Evolutionary conservation across 1,284 basidiomycete species (phyloP), one percentile per base, ranked within the genome.

Genomic region (Hemileia vastatrix): DNA sequence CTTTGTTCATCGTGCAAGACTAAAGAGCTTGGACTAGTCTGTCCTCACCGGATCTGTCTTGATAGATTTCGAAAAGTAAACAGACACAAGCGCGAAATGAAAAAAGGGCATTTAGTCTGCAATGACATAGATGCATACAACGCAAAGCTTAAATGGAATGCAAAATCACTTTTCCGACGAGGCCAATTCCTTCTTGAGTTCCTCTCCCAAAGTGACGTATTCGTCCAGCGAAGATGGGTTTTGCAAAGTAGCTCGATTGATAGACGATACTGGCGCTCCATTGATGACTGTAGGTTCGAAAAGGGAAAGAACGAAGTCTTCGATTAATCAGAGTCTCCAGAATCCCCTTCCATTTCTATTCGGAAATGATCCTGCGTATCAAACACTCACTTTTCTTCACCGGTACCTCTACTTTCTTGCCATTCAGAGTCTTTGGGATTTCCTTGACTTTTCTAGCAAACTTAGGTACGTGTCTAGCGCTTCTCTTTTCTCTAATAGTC

Each of bases 371-470:
- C 44, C 43, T 18, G 19, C 36, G 50, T 43, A 49, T 23, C 31
- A 11, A 47, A 21, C 6, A 71, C 68, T 54, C 57, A 74, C 71
- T 54, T 53, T 88, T 89, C 76, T 87, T 88, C 32, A 87, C 84
- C 6, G 86, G 81, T 9, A 89, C 86, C 76, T 92, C 90, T 54
- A 91, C 87, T 49, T 85, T 82, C 75, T 92, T 93, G 33, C 86
- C 86, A 67, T 91, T 92, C 58, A 90, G 77, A 11, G 90, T 93
- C 75, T 90, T 86, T 13, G 88, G 88, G 27, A 90, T 82, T 73
- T 88, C 88, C 8, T 74, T 67, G 3, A 86, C 86, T 71, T 84
- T 82, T 15, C 87, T 77, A 64, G 89, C 83, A 82, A 86, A 75
- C 53, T 64, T 66, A 11, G 73, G 74, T 1, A 76, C 71, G 60